These are phyloP conservation scores for Rhodotorula taiwanensis DNA, from an alignment of 768 basidiomycete species.

Conservation along the genomic window DNA sequence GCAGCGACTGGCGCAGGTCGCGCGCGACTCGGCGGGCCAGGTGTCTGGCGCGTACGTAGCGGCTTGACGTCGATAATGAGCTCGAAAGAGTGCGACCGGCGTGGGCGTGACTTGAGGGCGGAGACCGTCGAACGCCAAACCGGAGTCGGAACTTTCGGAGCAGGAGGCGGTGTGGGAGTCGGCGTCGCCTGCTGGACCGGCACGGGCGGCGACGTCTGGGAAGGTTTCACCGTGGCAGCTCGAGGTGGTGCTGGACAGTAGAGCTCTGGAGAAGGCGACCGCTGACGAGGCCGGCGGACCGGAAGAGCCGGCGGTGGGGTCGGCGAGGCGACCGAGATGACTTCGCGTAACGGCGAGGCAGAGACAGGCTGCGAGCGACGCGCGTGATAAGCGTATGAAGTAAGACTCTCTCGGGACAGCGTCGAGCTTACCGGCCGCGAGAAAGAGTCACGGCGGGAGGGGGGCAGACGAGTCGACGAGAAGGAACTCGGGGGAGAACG, in stretches of 20 bases:
- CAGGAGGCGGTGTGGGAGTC: slow-evolving; percentile 1
- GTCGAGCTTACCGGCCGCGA: background rate
- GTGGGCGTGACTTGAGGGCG: background rate
- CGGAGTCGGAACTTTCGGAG: background rate
- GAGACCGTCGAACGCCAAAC: too few relatives aligned
- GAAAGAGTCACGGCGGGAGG: too few relatives aligned
- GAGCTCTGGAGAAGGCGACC: slow-evolving; percentile 1
- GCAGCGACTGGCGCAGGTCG: too few relatives aligned
- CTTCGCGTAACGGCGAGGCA: background rate
- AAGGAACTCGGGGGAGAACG: too few relatives aligned
- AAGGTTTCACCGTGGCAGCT: too few relatives aligned
- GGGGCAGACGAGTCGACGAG: too few relatives aligned
- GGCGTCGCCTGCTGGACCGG: background rate
- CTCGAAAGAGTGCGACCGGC: slow-evolving; percentile 8
- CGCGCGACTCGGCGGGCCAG: too few relatives aligned
- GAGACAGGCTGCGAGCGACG: background rate
- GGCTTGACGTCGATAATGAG: slow-evolving; percentile 3
- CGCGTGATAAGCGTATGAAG: too few relatives aligned
- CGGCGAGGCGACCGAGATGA: background rate
- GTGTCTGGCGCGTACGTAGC: too few relatives aligned
- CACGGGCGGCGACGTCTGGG: background rate
- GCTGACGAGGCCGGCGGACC: background rate
- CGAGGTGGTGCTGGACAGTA: too few relatives aligned
- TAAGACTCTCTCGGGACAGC: background rate
- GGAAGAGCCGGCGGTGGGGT: background rate